A percentile compares a stretch with the other conserved stretches of the same genome.
phyloP scores from a whole-genome alignment of 768 basidiomycete genomes.

The Mycena amicta region DNA sequence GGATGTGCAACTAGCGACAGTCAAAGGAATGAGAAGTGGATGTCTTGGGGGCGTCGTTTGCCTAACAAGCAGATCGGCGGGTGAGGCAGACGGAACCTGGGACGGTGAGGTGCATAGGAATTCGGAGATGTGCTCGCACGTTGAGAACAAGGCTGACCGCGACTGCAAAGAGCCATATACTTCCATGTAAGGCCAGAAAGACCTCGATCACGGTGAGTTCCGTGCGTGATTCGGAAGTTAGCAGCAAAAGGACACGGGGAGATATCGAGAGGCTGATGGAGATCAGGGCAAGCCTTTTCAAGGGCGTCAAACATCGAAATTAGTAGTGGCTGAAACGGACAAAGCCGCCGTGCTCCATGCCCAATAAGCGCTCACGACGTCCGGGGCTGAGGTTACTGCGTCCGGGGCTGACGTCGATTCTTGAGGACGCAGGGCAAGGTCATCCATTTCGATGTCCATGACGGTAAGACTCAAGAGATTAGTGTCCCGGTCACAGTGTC shows the following conservation, averaged over 20 bases:
- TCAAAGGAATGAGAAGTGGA: conserved; percentile 66
- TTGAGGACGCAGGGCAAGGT: conserved; percentile 31
- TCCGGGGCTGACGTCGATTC: conserved; percentile 5
- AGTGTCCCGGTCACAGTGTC: background rate
- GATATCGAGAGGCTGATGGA: conserved; percentile 48
- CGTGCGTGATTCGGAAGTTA: conserved; percentile 47
- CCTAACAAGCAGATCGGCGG: conserved; percentile 33
- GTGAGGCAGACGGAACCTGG: conserved; percentile 50
- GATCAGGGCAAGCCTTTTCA: conserved; percentile 37
- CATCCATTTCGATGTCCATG: conserved; percentile 43
- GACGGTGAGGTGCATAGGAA: conserved; percentile 6
- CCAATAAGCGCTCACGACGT: conserved; percentile 37
- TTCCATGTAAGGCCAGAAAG: conserved; percentile 69
- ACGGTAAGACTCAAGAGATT: too few species aligned
- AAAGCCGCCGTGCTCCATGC: conserved; percentile 40
- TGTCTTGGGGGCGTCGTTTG: conserved; percentile 40
- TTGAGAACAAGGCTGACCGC: conserved; percentile 61
- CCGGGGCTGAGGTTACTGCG: conserved; percentile 12
- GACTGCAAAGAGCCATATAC: conserved; percentile 58
- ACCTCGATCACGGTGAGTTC: conserved; percentile 66
- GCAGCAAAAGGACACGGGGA: conserved; percentile 69
- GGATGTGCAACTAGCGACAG: conserved; percentile 53
- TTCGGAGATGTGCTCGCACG: conserved; percentile 38
- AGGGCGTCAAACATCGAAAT: background rate
- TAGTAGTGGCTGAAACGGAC: conserved; percentile 26